These are phyloP conservation scores for Candida arabinofermentans DNA, from an alignment of 805 yeast genomes.

Conservation along the genomic window DNA sequence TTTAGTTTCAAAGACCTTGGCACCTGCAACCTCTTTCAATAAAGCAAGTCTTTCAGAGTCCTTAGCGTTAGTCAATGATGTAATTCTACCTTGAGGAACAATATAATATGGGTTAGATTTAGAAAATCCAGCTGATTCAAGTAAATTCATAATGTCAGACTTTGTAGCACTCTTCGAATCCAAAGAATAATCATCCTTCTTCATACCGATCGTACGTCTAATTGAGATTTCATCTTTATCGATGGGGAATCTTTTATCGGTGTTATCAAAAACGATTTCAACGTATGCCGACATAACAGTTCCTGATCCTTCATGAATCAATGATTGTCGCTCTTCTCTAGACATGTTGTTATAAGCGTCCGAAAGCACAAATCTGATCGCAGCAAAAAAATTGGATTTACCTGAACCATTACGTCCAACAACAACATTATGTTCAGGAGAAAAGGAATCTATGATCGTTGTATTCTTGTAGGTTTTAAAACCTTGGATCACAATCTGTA, in stretches of 20 bases:
- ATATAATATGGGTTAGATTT: constrained; percentile 89
- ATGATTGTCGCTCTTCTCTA: constrained; percentile 79
- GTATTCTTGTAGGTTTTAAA: constrained; percentile 89
- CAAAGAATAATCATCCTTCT: constrained; percentile 85
- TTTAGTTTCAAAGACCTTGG: constrained; percentile 81
- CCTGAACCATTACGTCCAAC: constrained; percentile 97
- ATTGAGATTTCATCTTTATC: constrained; percentile 66
- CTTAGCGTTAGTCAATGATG: constrained; percentile 83
- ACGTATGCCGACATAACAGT: constrained; percentile 91
- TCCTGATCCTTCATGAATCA: constrained; percentile 87
- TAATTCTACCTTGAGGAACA: constrained; percentile 94
- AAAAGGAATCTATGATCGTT: constrained; percentile 68
- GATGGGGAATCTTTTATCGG: constrained; percentile 69
- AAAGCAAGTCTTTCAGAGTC: constrained; percentile 75
- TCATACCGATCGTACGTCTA: constrained; percentile 88
- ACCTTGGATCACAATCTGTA: constrained; percentile 79
- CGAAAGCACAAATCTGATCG: constrained; percentile 85
- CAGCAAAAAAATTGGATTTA: constrained; percentile 92
- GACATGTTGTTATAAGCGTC: constrained; percentile 85
- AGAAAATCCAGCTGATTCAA: constrained; percentile 92
- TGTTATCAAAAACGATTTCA: constrained; percentile 81
- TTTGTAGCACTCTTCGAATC: constrained; percentile 78
- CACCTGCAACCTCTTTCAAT: constrained; percentile 92
- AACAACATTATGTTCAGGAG: constrained; percentile 80
- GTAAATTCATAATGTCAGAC: constrained; percentile 71